These are phyloP conservation scores for Capsella bursapastoris DNA, from an alignment of 345 rosid species.

Conservation along the genomic window DNA sequence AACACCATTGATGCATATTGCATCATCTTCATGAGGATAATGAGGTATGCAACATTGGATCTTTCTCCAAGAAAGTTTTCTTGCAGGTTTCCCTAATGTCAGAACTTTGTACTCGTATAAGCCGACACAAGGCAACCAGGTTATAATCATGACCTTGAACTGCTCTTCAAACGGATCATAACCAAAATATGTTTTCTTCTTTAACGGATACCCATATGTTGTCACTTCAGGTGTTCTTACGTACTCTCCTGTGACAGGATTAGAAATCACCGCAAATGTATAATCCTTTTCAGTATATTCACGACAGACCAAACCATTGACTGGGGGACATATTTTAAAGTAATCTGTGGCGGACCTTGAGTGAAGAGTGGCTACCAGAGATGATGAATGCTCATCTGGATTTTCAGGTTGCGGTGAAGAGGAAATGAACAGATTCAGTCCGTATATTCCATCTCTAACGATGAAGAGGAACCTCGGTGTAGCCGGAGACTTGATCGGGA, in stretches of 20 bases:
- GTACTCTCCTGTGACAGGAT: not conserved
- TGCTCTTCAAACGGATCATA: not conserved
- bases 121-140: not conserved
- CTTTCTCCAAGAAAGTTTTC: not conserved
- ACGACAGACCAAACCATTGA: not conserved
- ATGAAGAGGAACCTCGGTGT: not conserved
- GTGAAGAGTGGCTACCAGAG: not conserved
- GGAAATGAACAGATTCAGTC: not conserved
- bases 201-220: not conserved
- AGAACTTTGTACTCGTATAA: not conserved
- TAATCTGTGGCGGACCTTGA: not conserved
- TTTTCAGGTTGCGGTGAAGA: not conserved
- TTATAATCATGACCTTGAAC: not conserved
- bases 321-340: not conserved
- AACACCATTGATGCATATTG: not conserved
- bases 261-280: not conserved
- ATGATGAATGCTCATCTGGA: not conserved
- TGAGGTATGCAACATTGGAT: not conserved
- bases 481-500: not conserved
- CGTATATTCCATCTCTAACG: not conserved
- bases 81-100: not conserved
- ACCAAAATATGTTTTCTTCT: too few species aligned
- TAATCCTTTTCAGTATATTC: not conserved
- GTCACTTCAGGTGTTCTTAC: not conserved
- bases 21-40: not conserved